phyloP scores from a whole-genome alignment of 148 eudicot genomes.

The Amaranthus palmeri region DNA sequence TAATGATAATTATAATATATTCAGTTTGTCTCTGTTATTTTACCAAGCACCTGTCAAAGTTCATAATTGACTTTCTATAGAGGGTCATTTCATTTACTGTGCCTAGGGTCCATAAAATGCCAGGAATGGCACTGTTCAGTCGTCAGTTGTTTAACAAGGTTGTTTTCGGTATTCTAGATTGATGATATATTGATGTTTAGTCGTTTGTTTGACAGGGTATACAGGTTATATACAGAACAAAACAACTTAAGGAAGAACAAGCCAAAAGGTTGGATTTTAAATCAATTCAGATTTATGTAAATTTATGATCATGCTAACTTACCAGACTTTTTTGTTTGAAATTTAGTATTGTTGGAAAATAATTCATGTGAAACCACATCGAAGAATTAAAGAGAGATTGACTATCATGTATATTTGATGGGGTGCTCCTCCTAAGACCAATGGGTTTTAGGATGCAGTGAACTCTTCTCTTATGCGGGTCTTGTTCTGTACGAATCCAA shows the following conservation, averaged over 20 bases:
- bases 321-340: neutral
- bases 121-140: too few species aligned
- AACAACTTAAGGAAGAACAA: slow-evolving; percentile 66
- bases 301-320: neutral
- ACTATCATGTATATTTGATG: neutral
- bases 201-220: slow-evolving; percentile 43
- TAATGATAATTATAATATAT: too few species aligned
- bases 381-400: too few species aligned
- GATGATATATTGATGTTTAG: neutral
- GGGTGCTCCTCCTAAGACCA: neutral
- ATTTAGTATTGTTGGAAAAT: neutral
- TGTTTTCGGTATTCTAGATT: neutral
- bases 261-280: slow-evolving; percentile 49
- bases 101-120: too few species aligned
- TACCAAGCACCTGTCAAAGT: too few species aligned
- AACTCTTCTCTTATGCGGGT: too few species aligned
- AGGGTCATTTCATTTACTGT: too few species aligned
- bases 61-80: too few species aligned
- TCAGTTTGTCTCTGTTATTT: too few species aligned
- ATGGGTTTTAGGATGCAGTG: too few species aligned
- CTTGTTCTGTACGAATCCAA: too few species aligned
- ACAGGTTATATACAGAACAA: slow-evolving; percentile 57
- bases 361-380: too few species aligned
- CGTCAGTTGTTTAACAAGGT: neutral
- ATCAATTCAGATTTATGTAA: neutral